Percentiles rank a stretch among this genome's conserved stretches.
Conservation (phyloP, 1,139 yeast genomes). For the Suhomyces bolitotheri region DNA sequence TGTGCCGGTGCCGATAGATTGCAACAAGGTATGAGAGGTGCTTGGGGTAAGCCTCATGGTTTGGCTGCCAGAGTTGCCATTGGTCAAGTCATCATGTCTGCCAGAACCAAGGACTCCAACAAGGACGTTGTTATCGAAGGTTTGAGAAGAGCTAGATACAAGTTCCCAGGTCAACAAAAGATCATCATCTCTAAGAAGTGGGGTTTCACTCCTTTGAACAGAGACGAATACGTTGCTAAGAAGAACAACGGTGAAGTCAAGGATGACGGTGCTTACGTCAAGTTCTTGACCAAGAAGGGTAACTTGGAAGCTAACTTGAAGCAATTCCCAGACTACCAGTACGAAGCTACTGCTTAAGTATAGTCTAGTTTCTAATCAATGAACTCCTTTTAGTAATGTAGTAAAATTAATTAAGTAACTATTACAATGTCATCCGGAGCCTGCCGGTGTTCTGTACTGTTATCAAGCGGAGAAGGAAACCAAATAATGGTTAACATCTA, state of each 20-base stretch:
- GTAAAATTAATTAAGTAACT: too few species aligned
- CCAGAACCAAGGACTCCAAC: constrained; percentile 98
- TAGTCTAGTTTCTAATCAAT: constrained; percentile 9
- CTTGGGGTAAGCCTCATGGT: constrained; percentile 99
- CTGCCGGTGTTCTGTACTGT: too few species aligned
- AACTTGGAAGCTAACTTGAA: constrained; percentile 86
- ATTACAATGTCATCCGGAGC: too few species aligned
- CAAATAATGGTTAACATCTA: too few species aligned
- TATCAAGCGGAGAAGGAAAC: too few species aligned
- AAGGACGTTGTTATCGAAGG: constrained; percentile 97
- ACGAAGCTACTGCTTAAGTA: constrained; percentile 38
- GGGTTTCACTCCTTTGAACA: constrained; percentile 99
- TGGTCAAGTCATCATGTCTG: constrained; percentile 98
- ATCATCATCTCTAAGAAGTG: constrained; percentile 98
- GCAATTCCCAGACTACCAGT: constrained; percentile 92
- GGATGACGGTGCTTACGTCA: constrained; percentile 99
- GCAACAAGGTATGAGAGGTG: constrained; percentile 99
- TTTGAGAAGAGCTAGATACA: constrained; percentile 99
- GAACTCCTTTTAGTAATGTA: background rate
- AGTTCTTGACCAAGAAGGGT: constrained; percentile 97
- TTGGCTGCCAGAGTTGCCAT: constrained; percentile 98
- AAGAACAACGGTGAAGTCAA: constrained; percentile 97
- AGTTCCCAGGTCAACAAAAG: constrained; percentile 99
- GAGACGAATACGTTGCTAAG: constrained; percentile 93
- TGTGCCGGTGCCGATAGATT: constrained; percentile 99